Evolutionary conservation across 331 rosid species (phyloP).

Genomic region (Prunus yedoensis): DNA sequence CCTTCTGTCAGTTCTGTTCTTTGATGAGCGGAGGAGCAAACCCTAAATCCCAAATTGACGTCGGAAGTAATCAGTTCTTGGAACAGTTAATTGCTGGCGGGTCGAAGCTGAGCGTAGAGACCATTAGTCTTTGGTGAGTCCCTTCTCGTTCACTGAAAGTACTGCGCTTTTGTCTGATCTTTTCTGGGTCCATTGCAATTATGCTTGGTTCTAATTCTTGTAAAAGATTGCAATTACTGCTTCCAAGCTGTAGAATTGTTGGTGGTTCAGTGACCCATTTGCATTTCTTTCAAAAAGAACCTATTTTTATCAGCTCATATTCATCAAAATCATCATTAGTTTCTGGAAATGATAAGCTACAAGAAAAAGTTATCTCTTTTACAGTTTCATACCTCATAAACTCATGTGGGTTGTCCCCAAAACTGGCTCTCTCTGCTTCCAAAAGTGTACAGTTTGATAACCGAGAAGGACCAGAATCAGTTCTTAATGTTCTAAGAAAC

Average conservation of each 20-base stretch:
- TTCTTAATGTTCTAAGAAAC: constrained; percentile 8
- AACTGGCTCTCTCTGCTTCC: constrained; percentile 12
- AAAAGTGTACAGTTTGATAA: not conserved
- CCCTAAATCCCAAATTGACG: not conserved
- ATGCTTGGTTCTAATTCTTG: not conserved
- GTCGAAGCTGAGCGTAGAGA: not conserved
- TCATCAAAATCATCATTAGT: not conserved
- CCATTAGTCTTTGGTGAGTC: not conserved
- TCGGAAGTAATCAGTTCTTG: not conserved
- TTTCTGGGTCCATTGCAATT: not conserved
- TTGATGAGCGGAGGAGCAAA: not conserved
- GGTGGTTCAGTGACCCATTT: not conserved
- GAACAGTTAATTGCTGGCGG: too few relatives aligned
- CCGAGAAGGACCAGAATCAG: constrained; percentile 15
- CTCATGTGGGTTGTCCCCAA: constrained; percentile 20
- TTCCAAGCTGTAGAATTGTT: not conserved
- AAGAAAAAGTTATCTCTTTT: not conserved
- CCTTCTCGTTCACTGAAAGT: not conserved
- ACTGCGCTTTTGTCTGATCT: not conserved
- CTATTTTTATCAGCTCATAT: not conserved
- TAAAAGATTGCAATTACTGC: not conserved
- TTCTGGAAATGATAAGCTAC: not conserved
- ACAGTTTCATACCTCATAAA: constrained; percentile 25
- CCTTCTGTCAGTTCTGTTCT: not conserved
- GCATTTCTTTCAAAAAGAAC: not conserved